These are phyloP conservation scores for Lolium perenne DNA, from an alignment of 176 grass and related monocot genomes.

Conservation along the genomic window DNA sequence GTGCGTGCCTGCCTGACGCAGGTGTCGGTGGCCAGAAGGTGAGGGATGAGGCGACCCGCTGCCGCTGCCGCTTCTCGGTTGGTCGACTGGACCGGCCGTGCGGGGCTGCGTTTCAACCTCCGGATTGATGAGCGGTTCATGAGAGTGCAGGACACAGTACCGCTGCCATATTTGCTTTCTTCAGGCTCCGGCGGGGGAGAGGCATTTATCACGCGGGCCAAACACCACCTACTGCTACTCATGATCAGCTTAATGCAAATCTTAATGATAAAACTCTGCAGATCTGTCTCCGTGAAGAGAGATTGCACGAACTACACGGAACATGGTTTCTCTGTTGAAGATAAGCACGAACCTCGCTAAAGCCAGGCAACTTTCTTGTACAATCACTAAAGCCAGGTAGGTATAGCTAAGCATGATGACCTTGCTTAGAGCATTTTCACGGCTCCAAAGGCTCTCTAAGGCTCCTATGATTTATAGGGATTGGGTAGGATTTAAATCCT, in stretches of 20 bases:
- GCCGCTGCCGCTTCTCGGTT: too few relatives aligned
- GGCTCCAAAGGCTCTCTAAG: too few relatives aligned
- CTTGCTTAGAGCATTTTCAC: too few relatives aligned
- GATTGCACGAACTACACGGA: not conserved
- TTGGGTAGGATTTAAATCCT: too few relatives aligned
- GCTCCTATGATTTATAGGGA: too few relatives aligned
- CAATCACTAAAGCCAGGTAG: not conserved
- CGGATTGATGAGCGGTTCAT: not conserved
- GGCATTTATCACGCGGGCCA: not conserved
- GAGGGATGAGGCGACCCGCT: too few relatives aligned
- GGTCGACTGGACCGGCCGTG: not conserved
- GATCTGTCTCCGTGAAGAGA: too few relatives aligned
- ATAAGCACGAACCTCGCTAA: slow-evolving; percentile 8
- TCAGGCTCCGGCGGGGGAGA: not conserved
- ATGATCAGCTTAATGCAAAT: not conserved
- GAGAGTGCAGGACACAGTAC: too few relatives aligned
- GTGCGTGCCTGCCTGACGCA: not conserved
- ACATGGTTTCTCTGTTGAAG: not conserved
- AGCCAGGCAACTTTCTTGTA: not conserved
- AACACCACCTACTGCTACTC: not conserved
- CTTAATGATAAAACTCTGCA: not conserved
- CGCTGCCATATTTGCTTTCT: too few relatives aligned
- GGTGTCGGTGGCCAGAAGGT: not conserved
- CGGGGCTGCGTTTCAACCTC: not conserved
- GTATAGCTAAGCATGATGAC: not conserved